Conservation (phyloP, 345 rosid genomes). For the Geranium brycei region DNA sequence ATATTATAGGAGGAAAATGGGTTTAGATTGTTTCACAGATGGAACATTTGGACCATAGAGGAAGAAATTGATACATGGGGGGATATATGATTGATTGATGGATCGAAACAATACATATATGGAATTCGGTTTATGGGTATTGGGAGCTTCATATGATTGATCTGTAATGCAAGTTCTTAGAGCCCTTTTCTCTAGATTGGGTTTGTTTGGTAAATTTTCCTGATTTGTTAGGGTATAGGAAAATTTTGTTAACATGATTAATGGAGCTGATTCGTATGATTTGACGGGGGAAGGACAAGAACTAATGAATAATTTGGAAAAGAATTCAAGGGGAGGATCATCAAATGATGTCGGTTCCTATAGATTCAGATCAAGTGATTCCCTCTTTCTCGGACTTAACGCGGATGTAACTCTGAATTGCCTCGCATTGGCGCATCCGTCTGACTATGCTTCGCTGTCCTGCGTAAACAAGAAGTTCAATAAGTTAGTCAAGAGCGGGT, state of each 20-base stretch:
- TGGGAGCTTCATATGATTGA: slow-evolving; percentile 18
- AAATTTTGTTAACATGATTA: slow-evolving; percentile 19
- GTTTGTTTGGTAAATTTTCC: slow-evolving; percentile 14
- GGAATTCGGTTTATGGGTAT: slow-evolving; percentile 26
- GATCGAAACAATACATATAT: slow-evolving; percentile 21
- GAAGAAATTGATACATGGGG: background rate
- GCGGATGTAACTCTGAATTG: slow-evolving; percentile 63
- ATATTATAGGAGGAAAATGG: background rate
- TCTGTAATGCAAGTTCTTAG: slow-evolving; percentile 6
- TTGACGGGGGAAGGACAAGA: slow-evolving; percentile 24
- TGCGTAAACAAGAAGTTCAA: slow-evolving; percentile 50
- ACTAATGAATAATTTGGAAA: slow-evolving; percentile 13
- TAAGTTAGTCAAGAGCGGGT: slow-evolving; percentile 32
- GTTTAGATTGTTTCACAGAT: background rate
- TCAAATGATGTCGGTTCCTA: slow-evolving; percentile 33
- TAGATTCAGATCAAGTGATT: slow-evolving; percentile 43
- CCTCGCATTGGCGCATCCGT: slow-evolving; percentile 50
- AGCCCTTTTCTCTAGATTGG: slow-evolving; percentile 11
- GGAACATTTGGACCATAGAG: background rate
- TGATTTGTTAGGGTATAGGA: slow-evolving; percentile 13
- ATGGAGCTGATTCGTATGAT: slow-evolving; percentile 16
- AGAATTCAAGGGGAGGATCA: slow-evolving; percentile 31
- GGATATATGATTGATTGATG: slow-evolving; percentile 15
- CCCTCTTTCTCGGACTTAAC: slow-evolving; percentile 64
- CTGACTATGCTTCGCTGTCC: slow-evolving; percentile 44